Evolutionary conservation across 257 asterid genomes (phyloP).

Genomic region (Parsonsia alboflavescens): DNA sequence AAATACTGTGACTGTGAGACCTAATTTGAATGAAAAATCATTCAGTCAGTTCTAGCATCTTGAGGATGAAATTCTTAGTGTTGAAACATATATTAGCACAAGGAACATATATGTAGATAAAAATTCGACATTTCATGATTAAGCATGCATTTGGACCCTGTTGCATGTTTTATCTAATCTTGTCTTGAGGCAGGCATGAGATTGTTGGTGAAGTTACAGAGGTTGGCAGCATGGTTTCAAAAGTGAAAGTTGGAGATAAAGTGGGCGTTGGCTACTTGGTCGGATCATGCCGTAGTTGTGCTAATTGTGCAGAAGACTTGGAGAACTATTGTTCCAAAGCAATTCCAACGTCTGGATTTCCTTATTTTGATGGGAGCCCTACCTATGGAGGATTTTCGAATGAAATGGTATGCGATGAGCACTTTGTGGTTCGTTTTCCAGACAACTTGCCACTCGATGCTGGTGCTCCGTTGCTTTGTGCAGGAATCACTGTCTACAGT

Average conservation of each 20-base stretch:
- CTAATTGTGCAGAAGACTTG: constrained; percentile 20
- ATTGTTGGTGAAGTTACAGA: constrained; percentile 42
- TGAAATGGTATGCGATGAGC: constrained; percentile 34
- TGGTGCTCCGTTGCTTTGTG: constrained; percentile 45
- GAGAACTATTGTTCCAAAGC: constrained; percentile 36
- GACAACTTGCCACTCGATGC: constrained; percentile 32
- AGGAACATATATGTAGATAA: background rate
- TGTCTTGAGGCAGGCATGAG: constrained; percentile 29
- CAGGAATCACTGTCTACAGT: constrained; percentile 42
- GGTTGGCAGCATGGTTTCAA: constrained; percentile 38
- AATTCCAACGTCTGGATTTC: constrained; percentile 12
- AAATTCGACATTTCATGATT: background rate
- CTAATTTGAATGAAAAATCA: background rate
- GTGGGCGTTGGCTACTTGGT: constrained; percentile 47
- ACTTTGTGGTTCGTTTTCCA: constrained; percentile 30
- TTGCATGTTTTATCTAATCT: background rate
- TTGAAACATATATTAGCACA: background rate
- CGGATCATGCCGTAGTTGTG: constrained; percentile 41
- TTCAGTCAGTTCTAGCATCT: background rate
- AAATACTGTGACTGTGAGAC: background rate
- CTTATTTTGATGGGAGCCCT: constrained; percentile 31
- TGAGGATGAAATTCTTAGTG: background rate
- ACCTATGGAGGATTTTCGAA: constrained; percentile 50
- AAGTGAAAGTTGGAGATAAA: constrained; percentile 38
- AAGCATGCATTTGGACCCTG: background rate